Base-by-base conservation (phyloP, 495 filamentous ascomycete genomes). In the Umbilicaria muhlenbergii region DNA sequence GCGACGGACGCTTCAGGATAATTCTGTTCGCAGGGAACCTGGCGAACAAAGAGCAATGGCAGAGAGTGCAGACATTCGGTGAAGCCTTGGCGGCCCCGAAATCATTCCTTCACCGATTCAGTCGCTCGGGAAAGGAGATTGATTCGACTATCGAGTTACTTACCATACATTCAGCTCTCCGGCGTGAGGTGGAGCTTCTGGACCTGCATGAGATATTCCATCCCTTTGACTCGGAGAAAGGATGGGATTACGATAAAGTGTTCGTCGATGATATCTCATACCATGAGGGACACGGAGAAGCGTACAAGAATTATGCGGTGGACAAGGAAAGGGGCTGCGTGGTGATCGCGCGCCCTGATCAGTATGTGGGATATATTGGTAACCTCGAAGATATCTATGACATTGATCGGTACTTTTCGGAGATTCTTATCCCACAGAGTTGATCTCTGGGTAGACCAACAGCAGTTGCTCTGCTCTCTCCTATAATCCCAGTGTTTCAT, bases 11-110 rank as follows among this genome's bases (percentile, higher is more conserved):
- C 5, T 87, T 75, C 64, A 58, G 79, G 1, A 57, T 85, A 38
- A 68, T 86, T n/a, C 41, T 81, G 18, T 73, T 83, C 34, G 72
- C 69, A 0, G 81, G 80, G 3, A 69, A 82, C 56, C 54, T 84
- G 11, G 47, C 57, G n/a, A 4, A 63, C 41, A 12, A 62, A 42
- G 43, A 17, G 4, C 71, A 77, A 56, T 58, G 48, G 32, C 28
- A 51, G 3, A 60, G 74, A 10, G 49, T 81, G 1, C 55, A 68
- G 10, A 36, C 44, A 0, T 67, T 80, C 32, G 64, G 68, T 24
- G 49, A 54, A 0, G 45, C 39, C 11, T 57, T 80, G 32, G 48
- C 55, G 12, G 41, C 46, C 1, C 54, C 61, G 0, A 47, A 43
- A 2, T 59, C 54, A 17, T 64, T 66, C 42, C 34, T 76, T 16